Base-by-base conservation (phyloP, 2,329 filamentous ascomycete genomes). In the Ciborinia camelliae region DNA sequence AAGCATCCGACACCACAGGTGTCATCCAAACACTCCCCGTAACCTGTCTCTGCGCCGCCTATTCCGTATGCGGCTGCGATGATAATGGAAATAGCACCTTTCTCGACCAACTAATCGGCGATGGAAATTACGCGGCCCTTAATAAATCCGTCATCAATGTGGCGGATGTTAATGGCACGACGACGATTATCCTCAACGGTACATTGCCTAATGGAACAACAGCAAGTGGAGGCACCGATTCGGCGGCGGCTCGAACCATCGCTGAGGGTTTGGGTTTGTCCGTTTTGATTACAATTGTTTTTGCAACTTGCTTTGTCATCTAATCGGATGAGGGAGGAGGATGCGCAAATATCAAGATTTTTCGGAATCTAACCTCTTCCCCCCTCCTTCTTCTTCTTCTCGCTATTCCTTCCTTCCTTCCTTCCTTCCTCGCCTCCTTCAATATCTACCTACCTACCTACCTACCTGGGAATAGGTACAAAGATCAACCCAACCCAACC, bases 161-260 rank as follows among this genome's bases (percentile, higher is more conserved):
- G 1, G 84, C 82, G 2, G 77, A 81, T 62, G 81, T 89, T 67
- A 87, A 90, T 64, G 86, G 86, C 58, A 88, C 82, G 1, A 77
- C 77, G 67, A 88, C 84, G 1, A 82, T 95, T 45, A 79, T 90
- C 37, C 78, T 94, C 74, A 92, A 92, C 74, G 91, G 91, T n/a
- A 90, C 88, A 0, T 78, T 94, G 4, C 84, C 87, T 37, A 89
- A 90, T 69, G 86, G 85, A 57, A 90, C 87, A 0, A 87, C 85
- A 0, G 80, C 82, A 0, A 66, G 79, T 6, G 80, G 79, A 15
- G 81, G 79, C 32, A 77, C 74, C 18, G 79, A 69, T 26, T 77
- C 76, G n/a, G 77, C 66, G 1, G 63, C 65, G 10, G 43, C 54
- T 10, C 54, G 63, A 0, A 59, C 50, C 4, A 12, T 70, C 3